phyloP scores from a whole-genome alignment of 352 stramenopile genomes.

The Aphanomyces cochlioides region DNA sequence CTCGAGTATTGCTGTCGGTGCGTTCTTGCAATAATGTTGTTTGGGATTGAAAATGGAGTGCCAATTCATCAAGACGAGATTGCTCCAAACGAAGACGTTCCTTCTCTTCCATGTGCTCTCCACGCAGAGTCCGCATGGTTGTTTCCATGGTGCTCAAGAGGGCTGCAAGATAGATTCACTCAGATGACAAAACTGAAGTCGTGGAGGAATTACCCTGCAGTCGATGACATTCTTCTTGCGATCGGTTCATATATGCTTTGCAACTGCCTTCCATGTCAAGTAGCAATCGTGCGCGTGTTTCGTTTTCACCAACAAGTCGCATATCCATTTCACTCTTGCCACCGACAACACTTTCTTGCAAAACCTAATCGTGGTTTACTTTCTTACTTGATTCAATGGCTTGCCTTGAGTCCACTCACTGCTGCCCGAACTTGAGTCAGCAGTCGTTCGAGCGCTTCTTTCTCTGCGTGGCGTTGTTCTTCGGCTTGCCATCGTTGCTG shows the following conservation, averaged over 20 bases:
- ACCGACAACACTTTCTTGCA: conserved; percentile 25
- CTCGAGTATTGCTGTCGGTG: conserved; percentile 41
- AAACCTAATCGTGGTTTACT: background rate
- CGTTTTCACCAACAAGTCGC: conserved; percentile 38
- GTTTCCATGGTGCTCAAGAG: conserved; percentile 51
- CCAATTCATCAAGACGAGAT: conserved; percentile 51
- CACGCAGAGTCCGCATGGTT: conserved; percentile 46
- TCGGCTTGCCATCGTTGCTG: conserved; percentile 26
- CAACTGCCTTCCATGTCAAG: conserved; percentile 57
- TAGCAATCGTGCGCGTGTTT: conserved; percentile 57
- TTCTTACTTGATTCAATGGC: background rate
- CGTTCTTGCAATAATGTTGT: conserved; percentile 48
- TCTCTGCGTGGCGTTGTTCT: conserved; percentile 28
- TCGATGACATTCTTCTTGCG: conserved; percentile 58
- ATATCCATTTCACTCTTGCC: conserved; percentile 22
- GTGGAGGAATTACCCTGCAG: conserved; percentile 39
- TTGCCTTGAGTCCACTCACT: conserved; percentile 27
- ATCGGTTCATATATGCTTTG: conserved; percentile 46
- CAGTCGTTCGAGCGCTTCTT: conserved; percentile 23
- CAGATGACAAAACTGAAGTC: background rate
- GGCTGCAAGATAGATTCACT: conserved; percentile 24
- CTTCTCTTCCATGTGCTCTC: conserved; percentile 68
- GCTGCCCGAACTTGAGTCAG: conserved; percentile 28
- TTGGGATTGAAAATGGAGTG: conserved; percentile 66
- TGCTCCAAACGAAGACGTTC: conserved; percentile 70